Percentiles rank a stretch among this genome's conserved stretches.
Evolutionary conservation across 2,329 filamentous ascomycete genomes (phyloP).

Genomic region (Thielaviopsis punctulata): DNA sequence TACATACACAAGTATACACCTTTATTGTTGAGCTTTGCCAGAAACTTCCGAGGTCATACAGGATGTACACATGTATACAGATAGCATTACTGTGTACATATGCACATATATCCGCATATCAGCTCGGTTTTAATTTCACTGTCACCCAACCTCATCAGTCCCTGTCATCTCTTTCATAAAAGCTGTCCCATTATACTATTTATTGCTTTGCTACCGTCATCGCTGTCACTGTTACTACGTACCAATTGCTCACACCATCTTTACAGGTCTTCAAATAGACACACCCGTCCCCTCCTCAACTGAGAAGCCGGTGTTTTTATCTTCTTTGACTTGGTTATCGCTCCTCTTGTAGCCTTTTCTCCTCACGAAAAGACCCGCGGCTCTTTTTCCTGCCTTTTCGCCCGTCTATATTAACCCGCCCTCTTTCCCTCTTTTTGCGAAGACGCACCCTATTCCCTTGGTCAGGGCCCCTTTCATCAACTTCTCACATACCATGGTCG

Average conservation of each 20-base stretch:
- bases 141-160: too few species aligned
- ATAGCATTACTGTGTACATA: neutral
- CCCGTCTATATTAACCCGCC: conserved; percentile 12
- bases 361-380: conserved; percentile 1
- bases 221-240: neutral
- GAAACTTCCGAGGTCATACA: neutral
- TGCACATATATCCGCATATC: neutral
- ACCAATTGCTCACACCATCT: conserved; percentile 8
- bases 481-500: conserved; percentile 44
- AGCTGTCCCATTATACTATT: neutral
- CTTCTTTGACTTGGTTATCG: conserved; percentile 13
- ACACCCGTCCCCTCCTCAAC: conserved; percentile 9
- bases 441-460: conserved; percentile 90
- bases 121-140: neutral
- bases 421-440: conserved; percentile 37
- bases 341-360: conserved; percentile 1
- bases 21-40: neutral
- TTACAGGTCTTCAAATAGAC: conserved; percentile 9
- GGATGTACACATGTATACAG: neutral
- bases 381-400: conserved; percentile 3
- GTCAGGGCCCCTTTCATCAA: conserved; percentile 67
- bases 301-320: conserved; percentile 1
- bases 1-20: too few species aligned
- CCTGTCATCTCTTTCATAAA: neutral
- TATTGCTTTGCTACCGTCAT: neutral